A percentile compares a stretch with the other conserved stretches of the same genome.
Evolutionary conservation across 768 basidiomycete genomes (phyloP).

Genomic region (Boletus coccyginus): DNA sequence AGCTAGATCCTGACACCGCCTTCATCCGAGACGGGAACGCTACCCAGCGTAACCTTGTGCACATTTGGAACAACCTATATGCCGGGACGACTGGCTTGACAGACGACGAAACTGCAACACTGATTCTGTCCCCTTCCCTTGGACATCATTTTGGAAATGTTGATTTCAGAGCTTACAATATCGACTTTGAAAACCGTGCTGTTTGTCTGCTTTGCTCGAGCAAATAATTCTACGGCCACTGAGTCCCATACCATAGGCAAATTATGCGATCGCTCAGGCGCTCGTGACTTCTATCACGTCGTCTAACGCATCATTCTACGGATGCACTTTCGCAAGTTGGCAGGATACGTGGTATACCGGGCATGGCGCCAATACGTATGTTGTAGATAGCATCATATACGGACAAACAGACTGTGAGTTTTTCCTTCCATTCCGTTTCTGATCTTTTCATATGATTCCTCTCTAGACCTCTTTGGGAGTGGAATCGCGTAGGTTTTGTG

Average conservation of each 20-base stretch:
- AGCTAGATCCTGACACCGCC: constrained; percentile 40
- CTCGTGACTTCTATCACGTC: constrained; percentile 61
- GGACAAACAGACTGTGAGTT: constrained; percentile 62
- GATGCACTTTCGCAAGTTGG: constrained; percentile 13
- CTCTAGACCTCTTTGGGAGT: constrained; percentile 12
- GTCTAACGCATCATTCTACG: constrained; percentile 59
- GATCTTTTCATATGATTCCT: not conserved
- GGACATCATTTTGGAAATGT: constrained; percentile 48
- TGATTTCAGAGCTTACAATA: constrained; percentile 65
- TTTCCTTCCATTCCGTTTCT: not conserved
- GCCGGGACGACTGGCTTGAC: constrained; percentile 40
- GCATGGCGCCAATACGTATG: constrained; percentile 54
- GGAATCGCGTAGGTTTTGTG: constrained; percentile 7
- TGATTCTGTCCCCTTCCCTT: constrained; percentile 53
- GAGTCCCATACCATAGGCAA: constrained; percentile 33
- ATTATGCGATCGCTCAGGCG: constrained; percentile 59
- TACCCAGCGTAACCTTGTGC: constrained; percentile 47
- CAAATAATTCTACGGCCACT: not conserved
- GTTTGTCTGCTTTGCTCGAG: constrained; percentile 33
- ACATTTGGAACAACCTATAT: constrained; percentile 49
- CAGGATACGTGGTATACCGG: constrained; percentile 60
- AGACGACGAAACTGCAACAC: constrained; percentile 57
- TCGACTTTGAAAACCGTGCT: constrained; percentile 66
- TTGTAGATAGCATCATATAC: constrained; percentile 58
- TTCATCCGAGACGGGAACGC: constrained; percentile 42